Base-by-base conservation (phyloP, 805 yeast genomes). In the Metschnikowia cubensis region DNA sequence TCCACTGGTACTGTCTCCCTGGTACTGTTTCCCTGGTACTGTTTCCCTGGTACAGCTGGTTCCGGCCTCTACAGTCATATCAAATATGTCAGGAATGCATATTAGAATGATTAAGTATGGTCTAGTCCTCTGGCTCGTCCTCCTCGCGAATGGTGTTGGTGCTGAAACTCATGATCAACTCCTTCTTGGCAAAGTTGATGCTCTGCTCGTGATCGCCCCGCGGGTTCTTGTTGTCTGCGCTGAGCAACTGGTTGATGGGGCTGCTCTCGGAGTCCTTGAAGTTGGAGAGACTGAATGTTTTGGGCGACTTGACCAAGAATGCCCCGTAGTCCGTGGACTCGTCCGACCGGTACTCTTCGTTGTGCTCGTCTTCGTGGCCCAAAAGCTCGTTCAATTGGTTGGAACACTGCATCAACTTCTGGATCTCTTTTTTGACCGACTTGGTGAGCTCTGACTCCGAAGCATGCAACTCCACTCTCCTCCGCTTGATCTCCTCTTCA, bases 61-160 rank as follows among this genome's bases (percentile, higher is more conserved):
- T n/a, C n/a, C n/a, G n/a, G n/a, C n/a, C n/a, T n/a, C n/a, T n/a
- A n/a, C n/a, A n/a, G n/a, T n/a, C n/a, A n/a, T n/a, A n/a, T n/a
- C n/a, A n/a, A n/a, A n/a, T n/a, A n/a, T 18, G 20, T 18, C 20
- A 18, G 21, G 21, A 2, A 18, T 18, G 21, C 21, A 20, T 21
- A 21, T 6, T 21, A 6, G 3, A 6, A 21, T 21, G 8, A 21
- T 21, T 21, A 21, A 8, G 8, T 21, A 21, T 21, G 29, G 11
- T 25, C 29, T 25, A 25, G 3, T 58, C 52, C 22, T 66, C 73
- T 1, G 72, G 70, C 53, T 71, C 75, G 14, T 70, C 75, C 47
- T 71, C 76, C 53, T 71, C 76, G 42, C 59, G 60, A 29, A 71
- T 71, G 32, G 76, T 71, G 50, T 63, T 66, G 17, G 73, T 69